A percentile compares a stretch with the other conserved stretches of the same genome.
These are phyloP conservation scores for Phytophthora cryptogea DNA, from an alignment of 352 stramenopile genomes.

Conservation along the genomic window DNA sequence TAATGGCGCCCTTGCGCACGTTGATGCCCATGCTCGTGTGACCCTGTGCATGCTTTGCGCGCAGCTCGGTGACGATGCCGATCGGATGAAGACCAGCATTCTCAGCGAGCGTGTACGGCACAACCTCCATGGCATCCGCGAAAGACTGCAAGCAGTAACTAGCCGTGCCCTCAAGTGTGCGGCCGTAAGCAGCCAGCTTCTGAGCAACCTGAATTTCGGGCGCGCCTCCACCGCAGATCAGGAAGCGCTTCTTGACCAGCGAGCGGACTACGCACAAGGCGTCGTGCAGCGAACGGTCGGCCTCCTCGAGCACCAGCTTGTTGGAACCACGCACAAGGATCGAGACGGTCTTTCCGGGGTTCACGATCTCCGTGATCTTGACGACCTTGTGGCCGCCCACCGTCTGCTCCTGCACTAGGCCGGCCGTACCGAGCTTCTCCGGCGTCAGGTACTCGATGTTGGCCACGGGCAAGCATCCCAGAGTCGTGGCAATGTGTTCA, in stretches of 20 bases:
- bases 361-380: slow-evolving; percentile 98
- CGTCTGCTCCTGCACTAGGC: slow-evolving; percentile 96
- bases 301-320: slow-evolving; percentile 98
- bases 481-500: slow-evolving; percentile 98
- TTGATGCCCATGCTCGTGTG: slow-evolving; percentile 95
- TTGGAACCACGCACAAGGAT: slow-evolving; percentile 99
- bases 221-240: slow-evolving; percentile 98
- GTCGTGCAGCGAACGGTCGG: slow-evolving; percentile 98
- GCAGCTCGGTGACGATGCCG: slow-evolving; percentile 97
- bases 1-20: slow-evolving; percentile 95
- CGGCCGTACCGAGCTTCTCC: slow-evolving; percentile 96
- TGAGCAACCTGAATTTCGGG: slow-evolving; percentile 97
- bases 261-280: slow-evolving; percentile 97
- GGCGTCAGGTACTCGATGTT: slow-evolving; percentile 98
- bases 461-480: slow-evolving; percentile 96
- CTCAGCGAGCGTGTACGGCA: slow-evolving; percentile 99
- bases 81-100: slow-evolving; percentile 99
- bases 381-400: slow-evolving; percentile 97
- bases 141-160: slow-evolving; percentile 98
- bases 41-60: slow-evolving; percentile 93
- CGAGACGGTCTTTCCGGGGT: slow-evolving; percentile 96
- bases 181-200: slow-evolving; percentile 92
- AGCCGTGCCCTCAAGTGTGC: slow-evolving; percentile 93
- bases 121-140: slow-evolving; percentile 97
- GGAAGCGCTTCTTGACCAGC: slow-evolving; percentile 98